phyloP scores from a whole-genome alignment of 1,284 basidiomycete species.

The Irpex rosettiformis region DNA sequence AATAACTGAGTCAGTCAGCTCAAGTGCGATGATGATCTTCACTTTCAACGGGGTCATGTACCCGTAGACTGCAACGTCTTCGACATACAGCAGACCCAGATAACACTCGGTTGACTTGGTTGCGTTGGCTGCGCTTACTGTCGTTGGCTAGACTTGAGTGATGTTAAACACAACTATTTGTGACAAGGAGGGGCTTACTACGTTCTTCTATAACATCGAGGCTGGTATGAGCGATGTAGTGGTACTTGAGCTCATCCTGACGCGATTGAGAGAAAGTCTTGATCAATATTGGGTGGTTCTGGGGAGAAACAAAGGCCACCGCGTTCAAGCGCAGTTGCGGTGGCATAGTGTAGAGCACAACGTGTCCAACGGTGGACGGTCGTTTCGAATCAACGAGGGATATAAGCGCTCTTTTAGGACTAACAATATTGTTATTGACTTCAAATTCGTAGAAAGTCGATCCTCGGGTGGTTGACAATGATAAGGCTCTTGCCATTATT shows the following conservation, averaged over 20 bases:
- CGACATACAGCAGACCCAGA: slow-evolving; percentile 75
- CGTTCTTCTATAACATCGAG: slow-evolving; percentile 80
- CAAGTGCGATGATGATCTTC: slow-evolving; percentile 74
- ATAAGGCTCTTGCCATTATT: too few species aligned
- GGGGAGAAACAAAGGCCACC: slow-evolving; percentile 76
- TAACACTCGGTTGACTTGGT: slow-evolving; percentile 70
- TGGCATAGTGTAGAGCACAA: slow-evolving; percentile 41
- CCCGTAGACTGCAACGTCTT: slow-evolving; percentile 80
- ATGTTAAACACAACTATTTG: background rate
- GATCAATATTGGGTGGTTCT: slow-evolving; percentile 77
- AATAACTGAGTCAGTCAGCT: slow-evolving; percentile 75
- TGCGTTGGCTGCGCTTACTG: slow-evolving; percentile 44
- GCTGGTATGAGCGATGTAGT: slow-evolving; percentile 79
- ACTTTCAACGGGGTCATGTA: slow-evolving; percentile 79
- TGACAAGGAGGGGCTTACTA: slow-evolving; percentile 25
- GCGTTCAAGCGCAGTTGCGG: slow-evolving; percentile 67
- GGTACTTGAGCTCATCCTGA: slow-evolving; percentile 73
- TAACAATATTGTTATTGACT: too few species aligned
- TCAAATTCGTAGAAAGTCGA: too few species aligned
- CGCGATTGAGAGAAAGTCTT: slow-evolving; percentile 55
- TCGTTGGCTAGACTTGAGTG: background rate
- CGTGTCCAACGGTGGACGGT: too few species aligned
- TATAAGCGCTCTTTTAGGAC: too few species aligned
- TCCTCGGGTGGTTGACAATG: too few species aligned
- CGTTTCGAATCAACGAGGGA: too few species aligned